Percentiles rank a stretch among this genome's conserved stretches.
These are phyloP conservation scores for Fraxinus pennsylvanica DNA, from an alignment of 257 asterid species.

Conservation along the genomic window DNA sequence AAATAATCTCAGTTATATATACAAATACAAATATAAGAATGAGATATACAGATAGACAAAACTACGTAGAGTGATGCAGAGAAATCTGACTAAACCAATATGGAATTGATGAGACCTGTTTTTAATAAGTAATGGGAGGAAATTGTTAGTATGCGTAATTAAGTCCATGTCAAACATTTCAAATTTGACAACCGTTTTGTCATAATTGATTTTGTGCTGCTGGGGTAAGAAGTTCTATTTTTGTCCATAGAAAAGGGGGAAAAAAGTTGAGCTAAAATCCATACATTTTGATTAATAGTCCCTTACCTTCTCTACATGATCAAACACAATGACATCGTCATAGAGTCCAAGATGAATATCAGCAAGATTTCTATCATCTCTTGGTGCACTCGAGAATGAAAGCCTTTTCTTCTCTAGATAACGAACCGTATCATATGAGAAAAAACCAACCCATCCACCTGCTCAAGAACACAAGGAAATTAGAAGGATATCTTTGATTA, in stretches of 20 bases:
- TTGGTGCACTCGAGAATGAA: slow-evolving; percentile 67
- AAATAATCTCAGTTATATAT: slow-evolving; percentile 11
- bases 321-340: slow-evolving; percentile 81
- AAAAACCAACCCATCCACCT: slow-evolving; percentile 98
- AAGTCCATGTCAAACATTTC: background rate
- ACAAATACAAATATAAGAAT: background rate
- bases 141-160: too few relatives aligned
- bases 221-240: background rate
- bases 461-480: slow-evolving; percentile 15
- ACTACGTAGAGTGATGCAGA: slow-evolving; percentile 1
- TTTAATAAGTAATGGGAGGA: background rate
- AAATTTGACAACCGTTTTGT: background rate
- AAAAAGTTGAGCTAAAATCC: slow-evolving; percentile 1
- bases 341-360: slow-evolving; percentile 92
- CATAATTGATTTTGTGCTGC: background rate
- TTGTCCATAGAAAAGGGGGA: background rate
- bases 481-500: too few relatives aligned
- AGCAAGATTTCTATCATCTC: slow-evolving; percentile 69
- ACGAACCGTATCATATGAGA: slow-evolving; percentile 89
- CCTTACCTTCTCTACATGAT: slow-evolving; percentile 86
- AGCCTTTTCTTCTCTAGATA: slow-evolving; percentile 65
- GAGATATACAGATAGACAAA: background rate
- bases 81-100: slow-evolving; percentile 10
- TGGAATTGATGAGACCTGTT: background rate
- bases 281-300: background rate